Percentiles rank a stretch among this genome's conserved stretches.
Conservation (phyloP, 805 yeast genomes). For the Zygosaccharomyces siamensis region DNA sequence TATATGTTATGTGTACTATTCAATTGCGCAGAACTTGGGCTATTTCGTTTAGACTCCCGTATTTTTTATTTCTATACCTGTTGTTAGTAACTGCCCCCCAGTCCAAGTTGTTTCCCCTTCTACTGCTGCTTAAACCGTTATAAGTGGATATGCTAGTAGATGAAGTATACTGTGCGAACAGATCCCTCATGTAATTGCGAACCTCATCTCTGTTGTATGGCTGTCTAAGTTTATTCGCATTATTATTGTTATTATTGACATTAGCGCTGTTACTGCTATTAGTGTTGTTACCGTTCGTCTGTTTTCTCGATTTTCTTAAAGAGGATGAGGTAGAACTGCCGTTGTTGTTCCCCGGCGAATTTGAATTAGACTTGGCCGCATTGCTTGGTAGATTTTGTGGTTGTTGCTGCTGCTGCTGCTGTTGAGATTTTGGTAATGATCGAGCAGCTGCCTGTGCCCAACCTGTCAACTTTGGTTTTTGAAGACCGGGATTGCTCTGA, state of each 20-base stretch:
- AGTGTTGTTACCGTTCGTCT: background rate
- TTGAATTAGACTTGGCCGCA: background rate
- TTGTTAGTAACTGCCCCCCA: constrained; percentile 32
- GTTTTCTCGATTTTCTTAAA: constrained; percentile 2
- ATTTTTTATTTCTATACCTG: constrained; percentile 28
- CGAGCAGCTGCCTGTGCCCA: constrained; percentile 35
- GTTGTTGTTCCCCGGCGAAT: background rate
- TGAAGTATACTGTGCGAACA: constrained; percentile 16
- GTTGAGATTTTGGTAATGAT: constrained; percentile 21
- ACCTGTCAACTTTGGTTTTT: constrained; percentile 27
- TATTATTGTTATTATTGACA: constrained; percentile 1
- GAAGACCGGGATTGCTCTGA: background rate
- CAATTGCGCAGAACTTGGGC: constrained; percentile 24
- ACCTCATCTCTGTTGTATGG: constrained; percentile 30
- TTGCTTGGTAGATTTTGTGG: constrained; percentile 1
- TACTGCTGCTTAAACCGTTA: constrained; percentile 6
- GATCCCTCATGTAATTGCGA: constrained; percentile 18
- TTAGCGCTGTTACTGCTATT: background rate
- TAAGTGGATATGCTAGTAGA: constrained; percentile 11
- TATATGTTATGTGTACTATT: background rate
- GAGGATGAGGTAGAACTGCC: background rate
- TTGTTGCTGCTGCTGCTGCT: constrained; percentile 10
- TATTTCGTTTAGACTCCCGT: constrained; percentile 26
- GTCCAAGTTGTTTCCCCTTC: constrained; percentile 15
- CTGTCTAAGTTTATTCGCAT: constrained; percentile 12